Evolutionary conservation across 73 alveolate species (phyloP).

Genomic region (Urostyla sp.): DNA sequence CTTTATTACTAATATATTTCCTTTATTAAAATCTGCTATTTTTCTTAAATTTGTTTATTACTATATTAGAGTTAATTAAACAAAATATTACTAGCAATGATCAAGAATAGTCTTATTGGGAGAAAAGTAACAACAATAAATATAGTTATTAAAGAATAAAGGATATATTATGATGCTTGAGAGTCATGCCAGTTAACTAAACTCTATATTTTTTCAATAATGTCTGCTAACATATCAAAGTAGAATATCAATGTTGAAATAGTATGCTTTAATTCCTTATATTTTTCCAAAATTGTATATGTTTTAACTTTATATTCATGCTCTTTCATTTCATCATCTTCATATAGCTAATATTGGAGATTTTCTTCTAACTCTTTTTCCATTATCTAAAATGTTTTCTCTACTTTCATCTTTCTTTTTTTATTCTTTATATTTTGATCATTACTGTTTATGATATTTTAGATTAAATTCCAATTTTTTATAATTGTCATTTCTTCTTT

Average conservation of each 20-base stretch:
- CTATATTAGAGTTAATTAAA: not conserved
- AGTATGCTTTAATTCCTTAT: conserved; percentile 20
- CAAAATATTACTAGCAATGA: conserved; percentile 16
- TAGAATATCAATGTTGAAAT: conserved; percentile 2
- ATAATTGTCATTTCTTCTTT: not conserved
- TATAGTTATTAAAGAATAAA: not conserved
- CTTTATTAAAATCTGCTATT: conserved; percentile 34
- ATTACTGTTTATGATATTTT: not conserved
- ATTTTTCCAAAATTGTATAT: not conserved
- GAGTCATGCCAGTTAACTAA: conserved; percentile 39
- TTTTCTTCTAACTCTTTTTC: not conserved
- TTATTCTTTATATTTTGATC: not conserved
- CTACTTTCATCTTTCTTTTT: not conserved
- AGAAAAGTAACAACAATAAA: conserved; percentile 31
- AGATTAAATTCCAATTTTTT: not conserved
- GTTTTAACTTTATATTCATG: conserved; percentile 1
- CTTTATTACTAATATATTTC: conserved; percentile 39
- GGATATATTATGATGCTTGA: not conserved
- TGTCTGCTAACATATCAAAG: conserved; percentile 22
- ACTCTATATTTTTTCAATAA: conserved; percentile 18
- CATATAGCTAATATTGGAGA: not conserved
- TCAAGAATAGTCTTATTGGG: conserved; percentile 31
- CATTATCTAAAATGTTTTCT: not conserved
- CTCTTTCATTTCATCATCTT: not conserved
- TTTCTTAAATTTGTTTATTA: conserved; percentile 27